phyloP scores from a whole-genome alignment of 495 filamentous ascomycete genomes.

The Aspergillus panamensis region DNA sequence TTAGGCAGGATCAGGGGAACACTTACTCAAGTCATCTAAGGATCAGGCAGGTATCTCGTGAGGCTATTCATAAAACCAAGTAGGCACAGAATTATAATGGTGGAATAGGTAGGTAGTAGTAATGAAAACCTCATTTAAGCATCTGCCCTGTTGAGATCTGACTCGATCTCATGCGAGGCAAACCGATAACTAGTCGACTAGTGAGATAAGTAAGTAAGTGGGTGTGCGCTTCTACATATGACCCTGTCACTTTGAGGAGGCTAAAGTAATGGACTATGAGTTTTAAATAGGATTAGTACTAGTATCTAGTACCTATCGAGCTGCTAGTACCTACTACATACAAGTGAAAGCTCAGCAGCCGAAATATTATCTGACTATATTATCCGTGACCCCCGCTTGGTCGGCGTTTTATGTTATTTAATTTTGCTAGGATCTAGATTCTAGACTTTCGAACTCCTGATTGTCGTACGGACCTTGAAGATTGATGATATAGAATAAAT shows the following conservation, averaged over 20 bases:
- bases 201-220: slow-evolving; percentile 4
- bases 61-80: too few relatives aligned
- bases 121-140: slow-evolving; percentile 1
- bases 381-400: too few relatives aligned
- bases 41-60: too few relatives aligned
- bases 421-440: neutral
- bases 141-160: slow-evolving; percentile 12
- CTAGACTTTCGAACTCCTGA: neutral
- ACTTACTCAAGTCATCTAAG: too few relatives aligned
- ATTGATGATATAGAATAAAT: too few relatives aligned
- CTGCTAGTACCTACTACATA: too few relatives aligned
- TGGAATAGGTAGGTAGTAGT: neutral
- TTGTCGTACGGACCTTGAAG: neutral
- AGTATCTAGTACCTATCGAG: too few relatives aligned
- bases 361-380: neutral
- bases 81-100: neutral
- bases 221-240: neutral
- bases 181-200: neutral
- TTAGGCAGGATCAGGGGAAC: too few relatives aligned
- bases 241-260: neutral
- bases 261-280: neutral
- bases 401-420: too few relatives aligned
- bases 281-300: neutral
- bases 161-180: slow-evolving; percentile 17
- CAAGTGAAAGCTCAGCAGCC: too few relatives aligned